Evolutionary conservation across 106 monocot species (phyloP), one percentile per base, ranked within the genome.

Genomic region (Allium sativum): DNA sequence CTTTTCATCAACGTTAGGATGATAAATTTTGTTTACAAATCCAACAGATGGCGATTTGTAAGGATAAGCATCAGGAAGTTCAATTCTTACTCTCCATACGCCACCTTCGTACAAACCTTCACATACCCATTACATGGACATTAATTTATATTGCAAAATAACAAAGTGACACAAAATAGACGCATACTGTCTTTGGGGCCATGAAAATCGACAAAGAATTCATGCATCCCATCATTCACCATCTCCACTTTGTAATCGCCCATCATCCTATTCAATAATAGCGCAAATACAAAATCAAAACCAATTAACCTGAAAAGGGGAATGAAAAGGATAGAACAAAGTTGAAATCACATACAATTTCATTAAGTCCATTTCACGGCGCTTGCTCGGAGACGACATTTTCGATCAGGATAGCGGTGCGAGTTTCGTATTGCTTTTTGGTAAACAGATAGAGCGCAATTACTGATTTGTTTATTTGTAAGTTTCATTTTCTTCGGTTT

Each of bases 241-340:
- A 76, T 82, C 91, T 96, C 96, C 70, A 96, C 96, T 84, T 87
- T 91, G 68, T 91, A 85, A 76, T 96, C 96, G 55, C 87, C 84
- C 96, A 96, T 96, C 90, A 96, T 96, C 78, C 96, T 96, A 50
- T 44, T 67, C 8, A 60, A 60, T 58, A 11, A 11, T 13, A 20
- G 10, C 40, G 18, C n/a, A 42, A 62, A 62, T 53, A 46, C 62
- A 48, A 68, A 63, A 2, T 58, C 54, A 60, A 53, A 20, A 40
- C 48, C 3, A 42, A 71, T 62, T 53, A 52, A 55, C 18, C 40
- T 44, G 58, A 20, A 15, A 58, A 59, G 6, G 55, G 1, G 3
- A 50, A 50, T 3, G 11, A 15, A 50, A 15, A 12, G 15, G 15
- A 5, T 11, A 3, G 48, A 15, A 6, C 8, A 3, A 7, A 6